Conservation (phyloP, 1,284 basidiomycete genomes). For the Fistulinella staudtii region DNA sequence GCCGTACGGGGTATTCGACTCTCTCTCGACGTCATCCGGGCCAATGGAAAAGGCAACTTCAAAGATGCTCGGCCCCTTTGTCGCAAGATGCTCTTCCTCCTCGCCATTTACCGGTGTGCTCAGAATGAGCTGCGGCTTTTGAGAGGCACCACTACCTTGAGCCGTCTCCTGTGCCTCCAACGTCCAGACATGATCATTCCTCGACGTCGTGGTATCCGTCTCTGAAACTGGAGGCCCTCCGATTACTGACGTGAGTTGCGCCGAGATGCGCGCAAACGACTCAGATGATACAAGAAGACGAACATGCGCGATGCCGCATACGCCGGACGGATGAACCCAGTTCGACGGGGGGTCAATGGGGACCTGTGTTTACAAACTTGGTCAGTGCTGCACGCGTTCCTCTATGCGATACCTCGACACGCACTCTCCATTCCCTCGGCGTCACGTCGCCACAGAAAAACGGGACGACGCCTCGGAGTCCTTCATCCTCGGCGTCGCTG, state of each 20-base stretch:
- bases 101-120: constrained; percentile 32
- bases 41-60: constrained; percentile 48
- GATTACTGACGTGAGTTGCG: constrained; percentile 45
- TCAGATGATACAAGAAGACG: constrained; percentile 35
- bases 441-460: constrained; percentile 74
- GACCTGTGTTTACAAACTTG: constrained; percentile 35
- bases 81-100: constrained; percentile 36
- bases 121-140: constrained; percentile 36
- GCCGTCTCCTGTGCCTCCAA: constrained; percentile 29
- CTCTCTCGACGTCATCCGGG: constrained; percentile 25
- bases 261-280: constrained; percentile 30
- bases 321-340: constrained; percentile 44
- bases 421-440: constrained; percentile 51
- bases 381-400: no score
- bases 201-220: background rate
- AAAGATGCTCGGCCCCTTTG: constrained; percentile 39
- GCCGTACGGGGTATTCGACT: constrained; percentile 41
- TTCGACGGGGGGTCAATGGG: constrained; percentile 44
- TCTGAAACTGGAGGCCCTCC: constrained; percentile 43
- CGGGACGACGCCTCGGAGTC: constrained; percentile 42
- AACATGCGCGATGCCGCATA: constrained; percentile 46
- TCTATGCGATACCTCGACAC: constrained; percentile 17
- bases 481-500: constrained; percentile 34
- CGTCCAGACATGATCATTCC: constrained; percentile 31
- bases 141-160: background rate